These are phyloP conservation scores for Kazachstania psychrophila DNA, from an alignment of 805 yeast genomes.

Conservation along the genomic window DNA sequence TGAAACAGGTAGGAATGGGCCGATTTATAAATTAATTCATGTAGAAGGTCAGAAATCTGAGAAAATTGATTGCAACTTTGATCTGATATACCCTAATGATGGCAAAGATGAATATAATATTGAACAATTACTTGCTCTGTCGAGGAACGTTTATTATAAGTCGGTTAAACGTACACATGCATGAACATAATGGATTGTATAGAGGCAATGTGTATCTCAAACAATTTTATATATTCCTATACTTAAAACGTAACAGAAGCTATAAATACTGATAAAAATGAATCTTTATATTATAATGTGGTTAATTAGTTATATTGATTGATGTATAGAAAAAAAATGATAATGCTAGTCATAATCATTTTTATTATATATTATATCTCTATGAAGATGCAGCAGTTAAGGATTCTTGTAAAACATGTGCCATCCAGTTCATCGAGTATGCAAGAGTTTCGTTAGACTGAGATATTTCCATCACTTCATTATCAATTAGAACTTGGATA, in stretches of 20 bases:
- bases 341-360: too few species aligned
- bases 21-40: constrained; percentile 41
- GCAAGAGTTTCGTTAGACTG: constrained; percentile 10
- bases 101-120: constrained; percentile 45
- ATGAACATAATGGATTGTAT: too few species aligned
- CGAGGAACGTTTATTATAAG: constrained; percentile 28
- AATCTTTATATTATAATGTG: too few species aligned
- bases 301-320: too few species aligned
- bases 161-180: not conserved
- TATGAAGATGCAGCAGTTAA: too few species aligned
- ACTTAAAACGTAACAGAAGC: too few species aligned
- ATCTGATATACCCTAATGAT: constrained; percentile 39
- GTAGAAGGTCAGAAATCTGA: constrained; percentile 52
- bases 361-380: too few species aligned
- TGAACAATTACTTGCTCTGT: constrained; percentile 52
- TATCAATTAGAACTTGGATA: constrained; percentile 5
- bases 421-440: constrained; percentile 12
- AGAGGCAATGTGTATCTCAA: too few species aligned
- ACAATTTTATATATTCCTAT: too few species aligned
- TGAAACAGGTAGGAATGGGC: constrained; percentile 25
- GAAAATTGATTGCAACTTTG: constrained; percentile 48
- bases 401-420: constrained; percentile 7
- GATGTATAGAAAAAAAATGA: too few species aligned
- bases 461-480: constrained; percentile 1
- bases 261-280: too few species aligned